phyloP scores from a whole-genome alignment of 2,329 filamentous ascomycete species.

The Trichoderma atrobrunneum region DNA sequence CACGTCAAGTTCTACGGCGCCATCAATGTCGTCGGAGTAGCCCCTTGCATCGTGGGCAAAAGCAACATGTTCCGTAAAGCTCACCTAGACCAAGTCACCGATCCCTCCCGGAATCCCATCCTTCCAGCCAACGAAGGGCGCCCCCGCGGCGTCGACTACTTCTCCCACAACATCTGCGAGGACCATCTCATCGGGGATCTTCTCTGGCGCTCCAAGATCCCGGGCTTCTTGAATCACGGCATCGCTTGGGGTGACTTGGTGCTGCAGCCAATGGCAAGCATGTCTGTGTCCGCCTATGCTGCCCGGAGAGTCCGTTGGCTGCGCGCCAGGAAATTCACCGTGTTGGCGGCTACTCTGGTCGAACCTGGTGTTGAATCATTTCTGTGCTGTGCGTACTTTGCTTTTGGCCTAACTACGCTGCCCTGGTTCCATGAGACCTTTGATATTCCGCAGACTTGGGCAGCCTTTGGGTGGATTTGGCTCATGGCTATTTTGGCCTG shows the following conservation, averaged over 20 bases:
- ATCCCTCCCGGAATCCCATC: constrained; percentile 45
- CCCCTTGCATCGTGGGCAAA: constrained; percentile 93
- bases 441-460: constrained; percentile 64
- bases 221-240: constrained; percentile 72
- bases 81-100: constrained; percentile 74
- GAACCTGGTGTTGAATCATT: constrained; percentile 91
- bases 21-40: constrained; percentile 88
- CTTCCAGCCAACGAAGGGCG: constrained; percentile 41
- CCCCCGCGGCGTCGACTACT: constrained; percentile 77
- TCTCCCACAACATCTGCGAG: constrained; percentile 95
- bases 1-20: constrained; percentile 98
- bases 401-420: constrained; percentile 74
- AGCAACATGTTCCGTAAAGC: constrained; percentile 97
- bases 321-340: constrained; percentile 90
- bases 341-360: constrained; percentile 81
- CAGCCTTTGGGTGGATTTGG: constrained; percentile 65
- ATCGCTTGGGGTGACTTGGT: constrained; percentile 82
- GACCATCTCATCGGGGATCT: constrained; percentile 94
- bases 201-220: constrained; percentile 70
- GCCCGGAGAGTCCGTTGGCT: constrained; percentile 85
- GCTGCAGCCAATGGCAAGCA: constrained; percentile 82
- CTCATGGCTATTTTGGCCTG: constrained; percentile 62
- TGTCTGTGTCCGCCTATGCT: constrained; percentile 74
- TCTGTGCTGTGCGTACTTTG: constrained; percentile 75
- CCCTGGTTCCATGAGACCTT: constrained; percentile 57